Percentiles rank a stretch among this genome's conserved stretches.
phyloP scores from a whole-genome alignment of 345 rosid genomes.

The Populus nigra region DNA sequence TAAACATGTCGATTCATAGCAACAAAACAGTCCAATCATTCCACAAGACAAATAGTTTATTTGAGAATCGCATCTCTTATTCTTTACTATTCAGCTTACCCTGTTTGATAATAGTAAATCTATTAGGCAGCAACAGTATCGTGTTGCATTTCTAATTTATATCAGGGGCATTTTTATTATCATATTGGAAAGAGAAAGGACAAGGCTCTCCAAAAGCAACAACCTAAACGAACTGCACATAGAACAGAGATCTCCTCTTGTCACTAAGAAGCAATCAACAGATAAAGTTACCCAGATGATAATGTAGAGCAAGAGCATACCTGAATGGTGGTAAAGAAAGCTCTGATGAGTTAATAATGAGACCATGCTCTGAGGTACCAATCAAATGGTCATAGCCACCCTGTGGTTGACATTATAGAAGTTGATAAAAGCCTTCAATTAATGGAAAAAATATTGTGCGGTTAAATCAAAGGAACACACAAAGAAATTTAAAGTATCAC shows the following conservation, averaged over 20 bases:
- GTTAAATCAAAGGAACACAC: not conserved
- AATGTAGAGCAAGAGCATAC: slow-evolving; percentile 30
- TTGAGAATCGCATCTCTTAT: not conserved
- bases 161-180: not conserved
- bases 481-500: not conserved
- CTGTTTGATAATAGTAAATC: not conserved
- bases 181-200: not conserved
- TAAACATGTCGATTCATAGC: not conserved
- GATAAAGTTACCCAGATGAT: not conserved
- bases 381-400: slow-evolving; percentile 87
- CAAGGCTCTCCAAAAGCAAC: not conserved
- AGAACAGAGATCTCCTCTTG: not conserved
- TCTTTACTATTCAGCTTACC: not conserved
- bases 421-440: slow-evolving; percentile 9
- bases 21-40: not conserved
- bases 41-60: not conserved
- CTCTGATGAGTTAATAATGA: slow-evolving; percentile 59
- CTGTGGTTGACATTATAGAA: slow-evolving; percentile 38
- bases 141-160: not conserved
- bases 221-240: not conserved
- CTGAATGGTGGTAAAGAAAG: slow-evolving; percentile 66
- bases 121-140: not conserved
- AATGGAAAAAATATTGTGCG: not conserved
- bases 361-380: slow-evolving; percentile 98
- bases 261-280: not conserved